phyloP scores from a whole-genome alignment of 176 grass and related monocot genomes.

The Themeda triandra region DNA sequence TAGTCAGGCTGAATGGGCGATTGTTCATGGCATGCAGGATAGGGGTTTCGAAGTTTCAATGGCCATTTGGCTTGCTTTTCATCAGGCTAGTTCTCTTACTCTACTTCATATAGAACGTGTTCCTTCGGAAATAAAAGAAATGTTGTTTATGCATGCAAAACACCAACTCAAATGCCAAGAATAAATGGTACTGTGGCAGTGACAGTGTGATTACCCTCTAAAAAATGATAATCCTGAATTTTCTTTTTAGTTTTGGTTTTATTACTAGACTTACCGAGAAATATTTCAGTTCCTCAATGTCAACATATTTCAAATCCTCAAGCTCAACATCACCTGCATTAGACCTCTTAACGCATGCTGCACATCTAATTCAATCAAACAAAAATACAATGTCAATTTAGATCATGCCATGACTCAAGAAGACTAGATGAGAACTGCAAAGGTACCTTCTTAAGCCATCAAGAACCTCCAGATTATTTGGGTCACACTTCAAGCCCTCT shows the following conservation, averaged over 20 bases:
- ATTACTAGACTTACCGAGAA: conserved; percentile 15
- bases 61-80: background rate
- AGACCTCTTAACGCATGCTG: conserved; percentile 28
- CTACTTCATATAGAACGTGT: background rate
- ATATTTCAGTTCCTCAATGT: background rate
- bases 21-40: background rate
- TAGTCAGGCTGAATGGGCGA: background rate
- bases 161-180: background rate
- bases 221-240: background rate
- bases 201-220: background rate
- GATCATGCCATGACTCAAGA: background rate
- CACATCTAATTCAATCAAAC: conserved; percentile 35
- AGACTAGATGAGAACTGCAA: background rate
- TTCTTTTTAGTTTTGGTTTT: background rate
- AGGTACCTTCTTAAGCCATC: conserved; percentile 54
- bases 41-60: background rate
- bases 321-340: conserved; percentile 4
- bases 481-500: conserved; percentile 64
- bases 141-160: background rate
- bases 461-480: conserved; percentile 48
- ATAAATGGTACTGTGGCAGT: background rate
- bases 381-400: background rate
- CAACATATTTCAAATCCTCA: conserved; percentile 20
- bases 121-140: background rate
- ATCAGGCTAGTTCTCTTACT: background rate